A percentile compares a stretch with the other conserved stretches of the same genome.
phyloP scores from a whole-genome alignment of 768 basidiomycete genomes.

The Lactifluus rugatus region DNA sequence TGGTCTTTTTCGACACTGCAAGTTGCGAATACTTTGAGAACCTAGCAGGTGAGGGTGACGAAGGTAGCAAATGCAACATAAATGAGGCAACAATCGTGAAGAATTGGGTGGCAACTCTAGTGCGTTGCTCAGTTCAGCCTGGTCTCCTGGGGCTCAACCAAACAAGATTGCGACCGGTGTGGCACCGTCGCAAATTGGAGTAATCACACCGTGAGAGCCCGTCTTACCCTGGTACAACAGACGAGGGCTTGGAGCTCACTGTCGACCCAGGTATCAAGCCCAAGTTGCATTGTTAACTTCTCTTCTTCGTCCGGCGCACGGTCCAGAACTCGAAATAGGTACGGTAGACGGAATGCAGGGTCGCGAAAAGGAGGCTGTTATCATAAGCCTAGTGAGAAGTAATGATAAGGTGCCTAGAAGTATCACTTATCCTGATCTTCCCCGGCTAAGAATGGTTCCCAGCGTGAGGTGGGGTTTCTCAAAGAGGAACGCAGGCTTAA shows the following conservation, averaged over 20 bases:
- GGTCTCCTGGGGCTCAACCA: not conserved
- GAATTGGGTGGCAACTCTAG: conserved; percentile 73
- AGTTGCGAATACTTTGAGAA: conserved; percentile 92
- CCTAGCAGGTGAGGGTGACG: conserved; percentile 66
- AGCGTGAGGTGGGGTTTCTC: conserved; percentile 90
- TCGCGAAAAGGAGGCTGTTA: conserved; percentile 87
- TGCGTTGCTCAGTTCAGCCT: conserved; percentile 27
- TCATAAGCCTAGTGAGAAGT: conserved; percentile 87
- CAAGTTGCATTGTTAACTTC: conserved; percentile 82
- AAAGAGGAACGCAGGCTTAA: conserved; percentile 90
- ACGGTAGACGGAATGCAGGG: conserved; percentile 98
- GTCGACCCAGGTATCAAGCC: conserved; percentile 71
- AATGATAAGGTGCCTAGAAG: conserved; percentile 57
- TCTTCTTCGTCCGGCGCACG: conserved; percentile 61
- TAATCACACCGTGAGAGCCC: conserved; percentile 64
- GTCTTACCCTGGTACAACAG: not conserved
- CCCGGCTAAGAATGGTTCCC: conserved; percentile 5
- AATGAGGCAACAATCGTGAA: conserved; percentile 86
- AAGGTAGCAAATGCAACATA: conserved; percentile 88
- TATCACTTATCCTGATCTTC: conserved; percentile 12
- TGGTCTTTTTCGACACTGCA: conserved; percentile 91
- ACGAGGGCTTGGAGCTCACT: not conserved
- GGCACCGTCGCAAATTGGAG: conserved; percentile 61
- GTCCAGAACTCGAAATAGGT: conserved; percentile 72
- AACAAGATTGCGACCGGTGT: conserved; percentile 52